phyloP scores from a whole-genome alignment of 2,329 filamentous ascomycete genomes.

The Neopestalotiopsis rosae region DNA sequence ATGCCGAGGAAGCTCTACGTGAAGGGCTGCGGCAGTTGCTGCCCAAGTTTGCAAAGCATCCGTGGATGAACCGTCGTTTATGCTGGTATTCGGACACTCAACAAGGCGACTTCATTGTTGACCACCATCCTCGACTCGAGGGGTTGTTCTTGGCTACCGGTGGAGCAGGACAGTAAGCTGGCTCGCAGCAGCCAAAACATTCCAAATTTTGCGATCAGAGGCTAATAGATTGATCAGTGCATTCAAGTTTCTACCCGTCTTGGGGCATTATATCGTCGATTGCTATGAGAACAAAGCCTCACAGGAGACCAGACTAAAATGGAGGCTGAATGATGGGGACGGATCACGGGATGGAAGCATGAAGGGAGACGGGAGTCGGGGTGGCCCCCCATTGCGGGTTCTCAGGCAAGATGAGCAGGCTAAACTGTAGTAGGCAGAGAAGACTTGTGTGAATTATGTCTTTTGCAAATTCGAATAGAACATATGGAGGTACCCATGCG shows the following conservation, averaged over 20 bases:
- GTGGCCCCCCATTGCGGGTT: conserved; percentile 7
- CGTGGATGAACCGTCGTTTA: conserved; percentile 6
- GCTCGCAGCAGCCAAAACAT: too few species aligned
- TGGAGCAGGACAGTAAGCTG: conserved; percentile 4
- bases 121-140: background rate
- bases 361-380: conserved; percentile 6
- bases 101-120: conserved; percentile 5
- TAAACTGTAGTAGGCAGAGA: background rate
- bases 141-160: conserved; percentile 9
- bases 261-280: conserved; percentile 5
- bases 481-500: background rate
- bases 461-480: too few species aligned
- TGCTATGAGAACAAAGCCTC: conserved; percentile 13
- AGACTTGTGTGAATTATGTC: background rate
- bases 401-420: background rate
- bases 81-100: conserved; percentile 12
- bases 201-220: background rate
- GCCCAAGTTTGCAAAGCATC: background rate
- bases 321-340: background rate
- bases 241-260: conserved; percentile 11
- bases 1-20: conserved; percentile 9
- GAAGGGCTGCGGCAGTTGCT: conserved; percentile 3
- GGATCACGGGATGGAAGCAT: background rate
- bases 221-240: background rate
- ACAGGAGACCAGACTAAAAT: background rate